phyloP scores from a whole-genome alignment of 352 stramenopile species.

The Globisporangium acanthophoron region DNA sequence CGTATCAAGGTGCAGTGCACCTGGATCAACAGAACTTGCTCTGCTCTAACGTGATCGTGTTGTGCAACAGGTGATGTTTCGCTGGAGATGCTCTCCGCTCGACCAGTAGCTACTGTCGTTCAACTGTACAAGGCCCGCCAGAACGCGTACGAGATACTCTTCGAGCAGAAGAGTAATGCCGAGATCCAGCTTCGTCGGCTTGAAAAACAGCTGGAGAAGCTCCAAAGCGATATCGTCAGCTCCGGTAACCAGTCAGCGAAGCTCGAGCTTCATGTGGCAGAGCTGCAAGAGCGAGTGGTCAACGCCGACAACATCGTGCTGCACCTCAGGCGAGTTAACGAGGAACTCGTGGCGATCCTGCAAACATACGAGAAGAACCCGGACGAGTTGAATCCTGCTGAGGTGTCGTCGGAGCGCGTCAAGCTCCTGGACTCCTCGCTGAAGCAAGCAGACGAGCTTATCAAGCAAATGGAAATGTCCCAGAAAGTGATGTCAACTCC shows the following conservation, averaged over 20 bases:
- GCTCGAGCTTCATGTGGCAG: conserved; percentile 36
- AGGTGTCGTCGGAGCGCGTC: conserved; percentile 27
- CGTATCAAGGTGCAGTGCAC: not conserved
- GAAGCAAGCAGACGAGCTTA: conserved; percentile 40
- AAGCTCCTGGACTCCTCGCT: conserved; percentile 39
- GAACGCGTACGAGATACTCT: conserved; percentile 55
- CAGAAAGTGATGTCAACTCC: conserved; percentile 34
- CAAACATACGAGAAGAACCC: conserved; percentile 53
- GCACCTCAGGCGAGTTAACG: conserved; percentile 48
- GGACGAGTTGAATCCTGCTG: conserved; percentile 25
- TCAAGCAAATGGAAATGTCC: conserved; percentile 32
- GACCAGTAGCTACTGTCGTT: conserved; percentile 40
- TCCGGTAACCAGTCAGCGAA: conserved; percentile 39
- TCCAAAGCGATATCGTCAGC: conserved; percentile 42
- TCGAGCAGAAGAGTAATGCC: conserved; percentile 44
- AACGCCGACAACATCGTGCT: conserved; percentile 28
- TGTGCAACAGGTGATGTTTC: conserved; percentile 23
- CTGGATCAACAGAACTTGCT: not conserved
- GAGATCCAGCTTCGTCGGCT: conserved; percentile 44
- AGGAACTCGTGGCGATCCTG: conserved; percentile 57
- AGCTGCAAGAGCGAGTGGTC: conserved; percentile 38
- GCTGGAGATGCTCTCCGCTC: conserved; percentile 32
- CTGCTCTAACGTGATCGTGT: not conserved
- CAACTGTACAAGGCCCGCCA: conserved; percentile 52
- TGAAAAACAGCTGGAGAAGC: conserved; percentile 43